Evolutionary conservation across 192 early-diverging fungal genomes (phyloP).

Genomic region (Oehlia diaphana): DNA sequence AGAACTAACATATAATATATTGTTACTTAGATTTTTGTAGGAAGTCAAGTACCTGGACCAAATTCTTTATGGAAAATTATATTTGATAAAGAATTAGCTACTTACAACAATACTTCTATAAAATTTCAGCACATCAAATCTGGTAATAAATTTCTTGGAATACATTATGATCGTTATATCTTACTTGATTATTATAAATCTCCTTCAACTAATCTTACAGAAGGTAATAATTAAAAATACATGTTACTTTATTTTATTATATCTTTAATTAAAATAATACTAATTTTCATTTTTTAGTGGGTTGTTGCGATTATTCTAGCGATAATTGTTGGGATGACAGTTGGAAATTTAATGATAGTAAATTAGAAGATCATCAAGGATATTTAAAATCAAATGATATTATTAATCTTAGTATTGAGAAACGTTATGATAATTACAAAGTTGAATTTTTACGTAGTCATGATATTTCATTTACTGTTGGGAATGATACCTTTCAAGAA

Average conservation of each 20-base stretch:
- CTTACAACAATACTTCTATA: background rate
- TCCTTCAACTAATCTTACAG: background rate
- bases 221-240: background rate
- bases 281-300: background rate
- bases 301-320: too few relatives aligned
- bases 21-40: background rate
- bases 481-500: too few relatives aligned
- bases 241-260: background rate
- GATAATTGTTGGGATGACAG: too few relatives aligned
- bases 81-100: background rate
- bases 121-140: background rate
- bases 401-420: too few relatives aligned
- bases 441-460: too few relatives aligned
- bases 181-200: background rate
- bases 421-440: too few relatives aligned
- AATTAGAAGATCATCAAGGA: too few relatives aligned
- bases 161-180: background rate
- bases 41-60: background rate
- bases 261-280: too few relatives aligned
- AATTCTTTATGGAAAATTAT: background rate
- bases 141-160: background rate
- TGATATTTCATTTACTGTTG: too few relatives aligned
- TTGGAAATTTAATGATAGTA: too few relatives aligned
- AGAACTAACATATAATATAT: too few relatives aligned
- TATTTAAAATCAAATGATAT: too few relatives aligned